These are phyloP conservation scores for Fusarium xyrophilum DNA, from an alignment of 2,329 filamentous ascomycete species.

Conservation along the genomic window DNA sequence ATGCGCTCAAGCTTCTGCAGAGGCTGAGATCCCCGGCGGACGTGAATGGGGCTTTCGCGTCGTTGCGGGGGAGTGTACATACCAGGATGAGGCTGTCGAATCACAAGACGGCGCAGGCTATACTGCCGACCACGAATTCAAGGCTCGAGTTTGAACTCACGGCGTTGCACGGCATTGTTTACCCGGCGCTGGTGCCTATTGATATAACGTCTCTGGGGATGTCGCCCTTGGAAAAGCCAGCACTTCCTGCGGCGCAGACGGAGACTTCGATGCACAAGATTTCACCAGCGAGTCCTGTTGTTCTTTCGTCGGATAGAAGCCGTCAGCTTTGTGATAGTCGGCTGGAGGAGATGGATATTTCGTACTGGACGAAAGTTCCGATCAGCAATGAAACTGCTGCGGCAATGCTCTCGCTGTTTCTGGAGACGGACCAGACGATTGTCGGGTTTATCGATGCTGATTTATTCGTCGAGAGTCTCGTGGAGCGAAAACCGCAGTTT, in stretches of 20 bases:
- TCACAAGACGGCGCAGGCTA: background rate
- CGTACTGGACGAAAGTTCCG: slow-evolving; percentile 5
- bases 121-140: background rate
- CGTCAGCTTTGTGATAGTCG: background rate
- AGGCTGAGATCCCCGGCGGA: background rate
- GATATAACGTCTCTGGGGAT: background rate
- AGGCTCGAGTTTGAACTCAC: slow-evolving; percentile 6
- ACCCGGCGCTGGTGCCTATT: slow-evolving; percentile 1
- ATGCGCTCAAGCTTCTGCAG: background rate
- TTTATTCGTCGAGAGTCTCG: background rate
- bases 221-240: background rate
- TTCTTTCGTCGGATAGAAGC: background rate
- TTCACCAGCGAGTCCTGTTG: background rate
- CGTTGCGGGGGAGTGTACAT: background rate
- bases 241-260: background rate
- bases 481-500: background rate
- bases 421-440: slow-evolving; percentile 5
- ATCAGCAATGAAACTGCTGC: background rate
- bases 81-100: background rate
- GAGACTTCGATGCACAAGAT: background rate
- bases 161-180: background rate
- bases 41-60: background rate
- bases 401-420: background rate
- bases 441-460: background rate
- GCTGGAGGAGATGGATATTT: background rate